A percentile compares a stretch with the other conserved stretches of the same genome.
Conservation (phyloP, 495 filamentous ascomycete species). For the Baudoinia panamericana region DNA sequence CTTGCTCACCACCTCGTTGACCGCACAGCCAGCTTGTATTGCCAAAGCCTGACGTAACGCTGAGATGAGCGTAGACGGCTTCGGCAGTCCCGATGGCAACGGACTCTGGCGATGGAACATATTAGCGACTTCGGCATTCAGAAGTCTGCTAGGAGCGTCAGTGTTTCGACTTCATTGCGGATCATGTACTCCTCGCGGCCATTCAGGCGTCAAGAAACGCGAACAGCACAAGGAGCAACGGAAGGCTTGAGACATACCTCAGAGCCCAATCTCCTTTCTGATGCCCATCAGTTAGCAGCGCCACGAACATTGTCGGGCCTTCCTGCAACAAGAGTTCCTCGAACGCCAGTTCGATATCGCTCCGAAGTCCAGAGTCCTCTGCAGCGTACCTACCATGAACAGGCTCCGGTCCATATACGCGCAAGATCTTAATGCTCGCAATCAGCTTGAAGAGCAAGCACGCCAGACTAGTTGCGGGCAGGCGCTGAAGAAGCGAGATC, state of each 20-base stretch:
- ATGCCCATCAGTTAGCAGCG: neutral
- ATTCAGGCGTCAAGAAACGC: neutral
- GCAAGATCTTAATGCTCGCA: neutral
- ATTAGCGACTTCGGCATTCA: slow-evolving; percentile 2
- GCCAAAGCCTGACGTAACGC: slow-evolving; percentile 1
- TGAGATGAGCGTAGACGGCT: slow-evolving; percentile 5
- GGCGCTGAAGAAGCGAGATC: neutral
- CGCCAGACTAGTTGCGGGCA: slow-evolving; percentile 6
- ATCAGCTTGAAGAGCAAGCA: slow-evolving; percentile 8
- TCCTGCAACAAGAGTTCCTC: slow-evolving; percentile 10
- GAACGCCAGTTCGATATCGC: slow-evolving; percentile 6
- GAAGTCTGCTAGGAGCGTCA: neutral
- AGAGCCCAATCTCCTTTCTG: neutral
- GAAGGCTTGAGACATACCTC: neutral
- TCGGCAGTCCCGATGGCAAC: neutral
- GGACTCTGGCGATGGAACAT: slow-evolving; percentile 1
- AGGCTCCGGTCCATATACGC: slow-evolving; percentile 4
- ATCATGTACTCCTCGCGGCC: neutral
- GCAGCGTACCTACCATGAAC: neutral
- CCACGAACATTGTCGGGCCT: slow-evolving; percentile 3
- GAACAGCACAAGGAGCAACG: neutral
- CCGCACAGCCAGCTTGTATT: neutral
- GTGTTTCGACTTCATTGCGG: no score
- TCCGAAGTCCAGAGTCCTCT: neutral
- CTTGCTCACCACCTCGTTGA: neutral